Percentiles rank a stretch among this genome's conserved stretches.
Evolutionary conservation across 2,329 filamentous ascomycete genomes (phyloP).

Genomic region (Erysiphe pulchra): DNA sequence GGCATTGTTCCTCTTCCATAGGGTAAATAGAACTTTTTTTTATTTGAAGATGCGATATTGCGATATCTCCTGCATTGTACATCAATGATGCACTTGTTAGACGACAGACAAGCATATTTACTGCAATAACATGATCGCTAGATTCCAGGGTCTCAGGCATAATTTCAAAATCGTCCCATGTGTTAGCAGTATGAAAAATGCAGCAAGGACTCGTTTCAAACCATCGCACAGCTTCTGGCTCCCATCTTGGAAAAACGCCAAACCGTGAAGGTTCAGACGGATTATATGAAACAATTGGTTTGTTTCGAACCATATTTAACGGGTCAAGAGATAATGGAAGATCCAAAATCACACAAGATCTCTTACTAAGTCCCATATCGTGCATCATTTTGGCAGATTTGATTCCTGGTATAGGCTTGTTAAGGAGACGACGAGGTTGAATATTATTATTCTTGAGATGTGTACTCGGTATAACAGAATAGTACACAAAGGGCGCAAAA

Average conservation of each 20-base stretch:
- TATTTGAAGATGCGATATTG: conserved; percentile 21
- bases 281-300: conserved; percentile 33
- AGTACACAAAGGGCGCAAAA: conserved; percentile 37
- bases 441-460: conserved; percentile 9
- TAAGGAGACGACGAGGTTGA: conserved; percentile 16
- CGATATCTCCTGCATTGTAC: conserved; percentile 37
- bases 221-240: conserved; percentile 32
- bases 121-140: conserved; percentile 15
- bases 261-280: conserved; percentile 30
- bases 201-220: conserved; percentile 41
- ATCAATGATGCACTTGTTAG: conserved; percentile 38
- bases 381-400: conserved; percentile 48
- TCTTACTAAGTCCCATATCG: conserved; percentile 41
- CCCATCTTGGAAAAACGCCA: conserved; percentile 37
- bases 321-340: conserved; percentile 40
- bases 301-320: conserved; percentile 28
- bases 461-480: conserved; percentile 27
- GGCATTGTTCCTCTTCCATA: conserved; percentile 35
- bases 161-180: conserved; percentile 28
- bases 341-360: conserved; percentile 41
- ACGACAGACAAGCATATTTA: conserved; percentile 40
- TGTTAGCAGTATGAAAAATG: conserved; percentile 48
- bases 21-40: conserved; percentile 5
- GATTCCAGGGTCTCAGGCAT: conserved; percentile 3
- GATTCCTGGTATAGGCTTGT: conserved; percentile 32